Conservation (phyloP, 129 eudicot genomes). For the Helianthus annuus region HanXRQr2.0-SUNRISE NC_035433.2:139595481-139595980, state of each 20-base stretch:
- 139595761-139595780: background rate
- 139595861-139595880: constrained; percentile 86
- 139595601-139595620: background rate
- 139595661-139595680: too few relatives aligned
- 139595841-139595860: constrained; percentile 80
- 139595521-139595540: background rate
- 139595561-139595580: background rate
- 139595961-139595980: constrained; percentile 81
- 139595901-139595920: constrained; percentile 55
- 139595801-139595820: background rate
- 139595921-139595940: constrained; percentile 56
- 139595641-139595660: background rate
- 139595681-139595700: too few relatives aligned
- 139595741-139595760: background rate
- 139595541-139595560: background rate
- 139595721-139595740: too few relatives aligned
- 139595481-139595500: too few relatives aligned
- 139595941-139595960: constrained; percentile 85
- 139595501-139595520: too few relatives aligned
- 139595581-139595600: background rate
- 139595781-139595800: background rate
- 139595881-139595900: constrained; percentile 47
- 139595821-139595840: background rate
- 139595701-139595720: too few relatives aligned
- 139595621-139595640: background rate